These are phyloP conservation scores for Capsella bursapastoris DNA, from an alignment of 345 rosid genomes.

Conservation along the genomic window DNA sequence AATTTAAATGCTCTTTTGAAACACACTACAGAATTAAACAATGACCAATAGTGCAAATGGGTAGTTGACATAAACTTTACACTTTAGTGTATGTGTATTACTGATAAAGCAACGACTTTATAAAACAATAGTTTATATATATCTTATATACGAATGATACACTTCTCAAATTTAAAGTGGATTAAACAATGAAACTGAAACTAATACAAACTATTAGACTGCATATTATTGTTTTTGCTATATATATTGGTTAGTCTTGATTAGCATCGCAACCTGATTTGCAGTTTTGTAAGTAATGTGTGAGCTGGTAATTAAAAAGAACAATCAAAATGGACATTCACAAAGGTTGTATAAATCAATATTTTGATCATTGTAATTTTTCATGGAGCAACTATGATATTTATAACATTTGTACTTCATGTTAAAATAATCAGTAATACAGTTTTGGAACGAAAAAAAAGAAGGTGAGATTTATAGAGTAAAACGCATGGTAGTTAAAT, in stretches of 20 bases:
- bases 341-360: background rate
- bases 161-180: too few relatives aligned
- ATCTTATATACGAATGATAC: too few relatives aligned
- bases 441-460: background rate
- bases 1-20: background rate
- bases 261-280: background rate
- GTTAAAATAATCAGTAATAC: background rate
- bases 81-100: background rate
- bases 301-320: background rate
- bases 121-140: too few relatives aligned
- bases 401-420: background rate
- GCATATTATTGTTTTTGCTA: background rate
- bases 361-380: background rate
- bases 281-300: background rate
- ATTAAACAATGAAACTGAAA: background rate
- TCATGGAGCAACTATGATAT: background rate
- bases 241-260: background rate
- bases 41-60: background rate
- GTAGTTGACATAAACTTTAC: background rate
- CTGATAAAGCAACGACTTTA: background rate
- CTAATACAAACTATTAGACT: background rate
- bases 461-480: constrained; percentile 7
- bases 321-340: constrained; percentile 13
- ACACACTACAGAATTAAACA: background rate
- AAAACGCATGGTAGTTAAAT: constrained; percentile 32